These are phyloP conservation scores for Kwoniella sp. DNA, from an alignment of 768 basidiomycete species.

Conservation along the genomic window DNA sequence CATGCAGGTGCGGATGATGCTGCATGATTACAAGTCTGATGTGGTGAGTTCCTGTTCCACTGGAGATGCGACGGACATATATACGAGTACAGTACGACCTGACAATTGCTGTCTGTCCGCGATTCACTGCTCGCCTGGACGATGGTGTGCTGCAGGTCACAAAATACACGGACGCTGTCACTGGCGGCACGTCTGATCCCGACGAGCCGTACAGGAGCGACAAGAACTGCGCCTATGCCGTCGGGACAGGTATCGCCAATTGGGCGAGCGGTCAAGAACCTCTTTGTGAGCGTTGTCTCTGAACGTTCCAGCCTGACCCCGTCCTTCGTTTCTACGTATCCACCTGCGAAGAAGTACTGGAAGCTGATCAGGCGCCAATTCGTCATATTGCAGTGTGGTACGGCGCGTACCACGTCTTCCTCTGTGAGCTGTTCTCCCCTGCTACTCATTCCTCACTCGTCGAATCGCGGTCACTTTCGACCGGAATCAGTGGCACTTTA, in stretches of 20 bases:
- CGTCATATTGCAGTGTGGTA: conserved; percentile 38
- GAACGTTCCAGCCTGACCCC: background rate
- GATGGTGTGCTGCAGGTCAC: background rate
- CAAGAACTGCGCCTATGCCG: conserved; percentile 34
- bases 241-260: conserved; percentile 40
- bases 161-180: conserved; percentile 1
- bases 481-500: no score
- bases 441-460: background rate
- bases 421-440: conserved; percentile 23
- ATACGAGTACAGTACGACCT: no score
- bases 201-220: conserved; percentile 9
- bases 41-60: no score
- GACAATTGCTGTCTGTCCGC: no score
- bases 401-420: conserved; percentile 30
- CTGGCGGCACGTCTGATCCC: background rate
- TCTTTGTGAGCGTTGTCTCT: conserved; percentile 27
- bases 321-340: background rate
- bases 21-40: conserved; percentile 19
- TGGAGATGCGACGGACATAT: background rate
- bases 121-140: no score
- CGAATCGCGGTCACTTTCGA: conserved; percentile 3
- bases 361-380: background rate
- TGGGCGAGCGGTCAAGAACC: conserved; percentile 35
- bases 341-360: background rate
- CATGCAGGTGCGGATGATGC: conserved; percentile 36